Evolutionary conservation across 2,329 filamentous ascomycete species (phyloP), one percentile per base, ranked within the genome.

Genomic region (Pseudogymnoascus sp.): DNA sequence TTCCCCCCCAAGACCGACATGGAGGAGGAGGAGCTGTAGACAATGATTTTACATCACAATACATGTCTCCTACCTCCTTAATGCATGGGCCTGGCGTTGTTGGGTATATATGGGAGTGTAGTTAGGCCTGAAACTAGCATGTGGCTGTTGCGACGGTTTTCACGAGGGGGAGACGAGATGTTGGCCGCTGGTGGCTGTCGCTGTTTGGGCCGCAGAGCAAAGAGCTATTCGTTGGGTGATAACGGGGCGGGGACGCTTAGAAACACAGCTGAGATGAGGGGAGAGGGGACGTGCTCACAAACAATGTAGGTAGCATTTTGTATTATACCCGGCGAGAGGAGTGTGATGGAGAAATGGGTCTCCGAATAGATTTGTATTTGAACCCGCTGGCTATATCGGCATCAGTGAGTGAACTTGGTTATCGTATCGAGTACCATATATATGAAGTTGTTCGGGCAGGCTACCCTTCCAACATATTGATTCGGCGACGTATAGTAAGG

Each of bases 281-380:
- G n/a, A 4, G 9, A 30, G 23, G n/a, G 2, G 9, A 30, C 15
- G 45, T 52, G 45, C 45, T 52, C 45, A 26, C 45, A 52, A 52
- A 26, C 45, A 52, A 52, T 52, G 45, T 52, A 52, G 21, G 45
- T 52, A 52, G 45, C 45, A 52, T 52, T 52, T 52, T 52, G 45
- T 52, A 52, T 52, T 52, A 52, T 52, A 52, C 45, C 45, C 45
- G 45, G 45, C 26, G 26, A 30, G 26, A 52, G 45, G 9, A 52
- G 41, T 18, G 23, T 26, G 2, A 18, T 30, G 41, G 41, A 3
- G 26, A 7, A 12, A 10, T 52, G 12, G 45, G 45, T 52, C 26
- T 52, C 45, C 45, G 9, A 52, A 52, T 52, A 52, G 45, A 52
- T 30, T 52, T 52, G 41, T 52, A 52, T 52, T 19, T 52, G 30